phyloP scores from a whole-genome alignment of 768 basidiomycete genomes.

The Fomitopsis serialis region DNA sequence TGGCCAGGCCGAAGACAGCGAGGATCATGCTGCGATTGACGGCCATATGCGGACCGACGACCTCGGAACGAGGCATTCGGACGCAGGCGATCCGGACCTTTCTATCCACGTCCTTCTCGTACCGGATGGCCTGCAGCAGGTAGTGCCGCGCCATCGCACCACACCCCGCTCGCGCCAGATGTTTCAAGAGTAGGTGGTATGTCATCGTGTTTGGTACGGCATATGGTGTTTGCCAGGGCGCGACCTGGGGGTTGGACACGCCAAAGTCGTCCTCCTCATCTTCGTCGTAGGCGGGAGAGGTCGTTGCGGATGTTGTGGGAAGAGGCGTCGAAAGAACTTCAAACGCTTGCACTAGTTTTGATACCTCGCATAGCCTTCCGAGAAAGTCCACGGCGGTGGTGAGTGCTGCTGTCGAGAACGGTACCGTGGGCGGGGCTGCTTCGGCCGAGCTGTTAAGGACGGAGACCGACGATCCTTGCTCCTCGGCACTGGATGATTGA shows the following conservation, averaged over 20 bases:
- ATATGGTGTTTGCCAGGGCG: constrained; percentile 32
- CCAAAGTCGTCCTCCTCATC: constrained; percentile 61
- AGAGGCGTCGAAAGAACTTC: constrained; percentile 75
- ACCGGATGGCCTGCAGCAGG: constrained; percentile 43
- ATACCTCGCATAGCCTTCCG: constrained; percentile 52
- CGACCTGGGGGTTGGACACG: constrained; percentile 32
- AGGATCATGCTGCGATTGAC: constrained; percentile 53
- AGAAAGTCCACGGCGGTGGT: constrained; percentile 72
- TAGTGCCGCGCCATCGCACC: constrained; percentile 62
- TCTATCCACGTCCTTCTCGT: constrained; percentile 34
- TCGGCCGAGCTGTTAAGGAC: background rate
- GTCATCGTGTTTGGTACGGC: constrained; percentile 64
- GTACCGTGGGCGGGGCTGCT: constrained; percentile 10
- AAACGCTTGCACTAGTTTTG: constrained; percentile 69
- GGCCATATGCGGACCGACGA: constrained; percentile 46
- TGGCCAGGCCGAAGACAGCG: constrained; percentile 52
- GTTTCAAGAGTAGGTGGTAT: constrained; percentile 55
- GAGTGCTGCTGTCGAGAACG: constrained; percentile 52
- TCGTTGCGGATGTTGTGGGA: constrained; percentile 40
- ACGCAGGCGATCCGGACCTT: constrained; percentile 27
- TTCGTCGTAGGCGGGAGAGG: constrained; percentile 57
- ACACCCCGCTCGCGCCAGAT: constrained; percentile 45
- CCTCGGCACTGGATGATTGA: background rate
- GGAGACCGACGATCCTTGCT: background rate
- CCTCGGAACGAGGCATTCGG: constrained; percentile 21